Evolutionary conservation across 108 stramenopile genomes (phyloP), one percentile per base, ranked within the genome.

Genomic region (Cyclotella sp.): DNA sequence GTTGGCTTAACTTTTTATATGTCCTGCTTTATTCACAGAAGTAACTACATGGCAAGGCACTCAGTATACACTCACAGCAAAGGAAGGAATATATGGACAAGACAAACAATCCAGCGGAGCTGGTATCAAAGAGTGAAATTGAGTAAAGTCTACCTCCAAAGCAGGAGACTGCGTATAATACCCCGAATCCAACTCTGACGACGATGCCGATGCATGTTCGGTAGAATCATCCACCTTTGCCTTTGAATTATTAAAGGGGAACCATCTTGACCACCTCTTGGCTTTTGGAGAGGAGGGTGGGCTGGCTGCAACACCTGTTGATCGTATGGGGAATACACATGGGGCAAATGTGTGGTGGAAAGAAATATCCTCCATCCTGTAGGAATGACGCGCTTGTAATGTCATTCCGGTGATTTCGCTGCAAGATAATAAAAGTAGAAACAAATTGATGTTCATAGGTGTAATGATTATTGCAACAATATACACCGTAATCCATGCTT

Each of bases 381-480:
- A 99, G 0, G 95, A 96, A 81, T 99, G 97, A 3, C 97, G 87
- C 13, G 97, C 93, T 73, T 99, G 98, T 14, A 91, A 72, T 24
- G 91, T 82, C 67, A 90, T 83, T 10, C 96, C 94, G 2, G 98
- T 98, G 26, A 92, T 74, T 68, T 92, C 92, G 72, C 34, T 34
- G 2, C 2, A 34, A 5, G 4, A 34, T 5, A 5, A 6, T 34
- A 34, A 34, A 2, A 34, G 34, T 34, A 34, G 34, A 34, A 34
- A 5, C 34, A 6, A 34, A 34, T 5, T 34, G 34, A 34, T 6
- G 6, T 34, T 34, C 4, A 34, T 34, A 5, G 34, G 6, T 6
- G 6, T 5, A 34, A 34, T 6, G 6, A 34, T 34, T 34, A 2
- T 34, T 2, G 34, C 34, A 34, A 34, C 34, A 34, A 34, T 34